Evolutionary conservation across 1,139 yeast species (phyloP), one percentile per base, ranked within the genome.

Genomic region (Entelexis sorbosivorans): DNA sequence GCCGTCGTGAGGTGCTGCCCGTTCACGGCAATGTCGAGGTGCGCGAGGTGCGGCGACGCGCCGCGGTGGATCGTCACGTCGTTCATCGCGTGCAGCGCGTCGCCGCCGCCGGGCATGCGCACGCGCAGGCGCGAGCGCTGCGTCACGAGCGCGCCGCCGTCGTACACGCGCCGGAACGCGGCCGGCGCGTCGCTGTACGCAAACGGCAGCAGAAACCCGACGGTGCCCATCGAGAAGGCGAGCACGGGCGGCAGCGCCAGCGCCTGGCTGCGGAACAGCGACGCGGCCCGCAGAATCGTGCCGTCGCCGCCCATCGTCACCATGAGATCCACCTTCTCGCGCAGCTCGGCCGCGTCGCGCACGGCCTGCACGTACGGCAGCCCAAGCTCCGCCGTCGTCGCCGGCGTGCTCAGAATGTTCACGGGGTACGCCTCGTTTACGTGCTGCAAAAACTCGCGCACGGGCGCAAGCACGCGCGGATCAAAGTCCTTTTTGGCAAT

Each of bases 281-380:
- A 73, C 0, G 77, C 76, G 0, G 89, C 91, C 54, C 84, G 76
- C 46, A 89, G 68, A 56, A 89, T 87, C 0, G 97, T 89, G 11
- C 97, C 98, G 65, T 89, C 98, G 13, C 98, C 98, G 10, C 97
- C 97, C 36, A 89, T 67, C 0, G 96, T 85, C 14, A 89, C 87
- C 42, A 89, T 69, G 46, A 88, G 66, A 63, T 89, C 97, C 0
- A 79, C 68, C 52, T 72, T 72, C 3, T 64, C 58, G 2, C 79
- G 75, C 29, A 88, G 78, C 7, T 79, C 82, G 10, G 70, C 16
- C 7, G 46, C 34, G 14, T 47, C 38, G 3, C 14, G 28, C 2
- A 50, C 39, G 3, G 56, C 31, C 24, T 26, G 35, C 20, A 58
- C 51, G 17, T 42, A 54, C 2, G 52, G 49, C 22, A 69, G 73